Evolutionary conservation across 345 rosid genomes (phyloP).

Genomic region (Populus euphratica): DNA sequence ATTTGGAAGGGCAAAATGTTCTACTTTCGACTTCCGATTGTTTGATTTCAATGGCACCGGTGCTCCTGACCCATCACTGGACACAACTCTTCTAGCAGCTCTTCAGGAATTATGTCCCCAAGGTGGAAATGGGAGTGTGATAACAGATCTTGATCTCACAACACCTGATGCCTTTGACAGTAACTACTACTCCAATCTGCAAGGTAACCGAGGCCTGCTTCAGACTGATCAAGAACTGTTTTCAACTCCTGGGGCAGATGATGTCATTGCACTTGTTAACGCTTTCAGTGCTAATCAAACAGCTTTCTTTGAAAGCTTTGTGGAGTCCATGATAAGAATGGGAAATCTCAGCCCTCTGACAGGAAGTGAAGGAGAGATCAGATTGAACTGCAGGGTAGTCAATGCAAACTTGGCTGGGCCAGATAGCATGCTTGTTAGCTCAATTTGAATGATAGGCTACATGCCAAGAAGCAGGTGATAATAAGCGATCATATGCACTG

Average conservation of each 20-base stretch:
- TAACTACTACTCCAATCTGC: conserved; percentile 51
- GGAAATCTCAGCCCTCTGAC: conserved; percentile 41
- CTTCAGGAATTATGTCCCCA: conserved; percentile 51
- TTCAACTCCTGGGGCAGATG: conserved; percentile 44
- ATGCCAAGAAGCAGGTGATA: background rate
- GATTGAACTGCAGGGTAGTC: conserved; percentile 48
- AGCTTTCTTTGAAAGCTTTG: conserved; percentile 54
- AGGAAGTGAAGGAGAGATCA: conserved; percentile 46
- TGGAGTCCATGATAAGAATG: conserved; percentile 56
- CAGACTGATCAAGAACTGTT: conserved; percentile 58
- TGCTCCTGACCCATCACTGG: conserved; percentile 46
- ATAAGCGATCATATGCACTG: background rate
- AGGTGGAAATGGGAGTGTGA: conserved; percentile 33
- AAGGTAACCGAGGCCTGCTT: conserved; percentile 40
- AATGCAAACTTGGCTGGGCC: conserved; percentile 9
- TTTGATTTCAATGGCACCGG: conserved; percentile 43
- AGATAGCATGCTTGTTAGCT: conserved; percentile 1
- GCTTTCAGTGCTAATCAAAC: conserved; percentile 37
- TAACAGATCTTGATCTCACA: conserved; percentile 42
- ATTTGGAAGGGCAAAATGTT: conserved; percentile 53
- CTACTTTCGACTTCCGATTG: conserved; percentile 31
- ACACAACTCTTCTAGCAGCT: conserved; percentile 35
- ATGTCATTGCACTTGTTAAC: conserved; percentile 39
- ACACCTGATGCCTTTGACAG: conserved; percentile 53
- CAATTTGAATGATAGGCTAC: background rate